phyloP scores from a whole-genome alignment of 139 green algal species.

The Ettlia oleoabundans region DNA sequence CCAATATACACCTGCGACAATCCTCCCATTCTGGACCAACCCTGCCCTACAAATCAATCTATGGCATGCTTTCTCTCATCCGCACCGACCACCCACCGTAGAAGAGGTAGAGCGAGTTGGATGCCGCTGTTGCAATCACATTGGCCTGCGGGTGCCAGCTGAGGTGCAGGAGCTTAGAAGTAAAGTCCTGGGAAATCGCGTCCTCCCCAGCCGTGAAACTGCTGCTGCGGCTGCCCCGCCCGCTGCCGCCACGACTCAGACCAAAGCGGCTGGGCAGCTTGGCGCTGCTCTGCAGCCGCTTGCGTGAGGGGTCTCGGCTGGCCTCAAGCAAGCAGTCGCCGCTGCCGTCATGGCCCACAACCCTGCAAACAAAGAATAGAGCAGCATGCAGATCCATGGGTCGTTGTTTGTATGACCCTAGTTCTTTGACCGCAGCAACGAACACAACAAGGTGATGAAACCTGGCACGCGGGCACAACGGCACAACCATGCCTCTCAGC shows the following conservation, averaged over 20 bases:
- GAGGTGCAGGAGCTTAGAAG: slow-evolving; percentile 93
- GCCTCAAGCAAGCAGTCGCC: slow-evolving; percentile 77
- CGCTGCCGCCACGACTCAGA: slow-evolving; percentile 21
- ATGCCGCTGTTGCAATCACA: slow-evolving; percentile 90
- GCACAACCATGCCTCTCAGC: no score
- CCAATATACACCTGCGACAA: no score
- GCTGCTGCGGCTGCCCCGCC: slow-evolving; percentile 39
- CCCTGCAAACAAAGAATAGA: neutral
- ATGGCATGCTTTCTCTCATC: neutral
- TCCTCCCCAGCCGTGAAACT: slow-evolving; percentile 30
- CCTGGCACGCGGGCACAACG: no score
- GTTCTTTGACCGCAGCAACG: no score
- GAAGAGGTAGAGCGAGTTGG: slow-evolving; percentile 95
- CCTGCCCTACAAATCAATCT: no score
- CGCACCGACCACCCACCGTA: slow-evolving; percentile 49
- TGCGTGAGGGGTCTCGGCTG: slow-evolving; percentile 77
- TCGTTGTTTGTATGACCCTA: no score
- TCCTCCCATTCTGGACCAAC: no score
- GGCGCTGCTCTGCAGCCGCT: slow-evolving; percentile 50
- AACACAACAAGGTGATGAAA: no score
- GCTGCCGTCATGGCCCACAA: slow-evolving; percentile 17
- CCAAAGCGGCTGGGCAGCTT: slow-evolving; percentile 36
- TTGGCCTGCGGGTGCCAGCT: slow-evolving; percentile 94
- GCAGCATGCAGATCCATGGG: neutral
- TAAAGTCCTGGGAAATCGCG: slow-evolving; percentile 72